Conservation (phyloP, 1,139 yeast species). For the Kodamaea arcana region DNA sequence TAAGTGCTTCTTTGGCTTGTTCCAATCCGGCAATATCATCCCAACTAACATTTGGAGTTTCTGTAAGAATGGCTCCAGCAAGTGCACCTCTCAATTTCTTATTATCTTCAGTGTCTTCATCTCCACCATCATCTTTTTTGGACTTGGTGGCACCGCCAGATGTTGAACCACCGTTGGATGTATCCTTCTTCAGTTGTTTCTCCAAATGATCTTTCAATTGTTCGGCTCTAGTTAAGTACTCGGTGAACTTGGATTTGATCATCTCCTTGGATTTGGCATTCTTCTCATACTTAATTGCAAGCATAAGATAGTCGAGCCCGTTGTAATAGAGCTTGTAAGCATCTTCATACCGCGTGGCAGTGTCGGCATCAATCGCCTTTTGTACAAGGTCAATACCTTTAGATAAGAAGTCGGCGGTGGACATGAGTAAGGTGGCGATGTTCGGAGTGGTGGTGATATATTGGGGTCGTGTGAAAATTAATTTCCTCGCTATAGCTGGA, state of each 20-base stretch:
- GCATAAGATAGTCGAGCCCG: conserved; percentile 92
- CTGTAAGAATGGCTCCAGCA: conserved; percentile 87
- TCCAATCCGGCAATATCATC: conserved; percentile 95
- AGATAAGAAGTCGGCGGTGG: conserved; percentile 74
- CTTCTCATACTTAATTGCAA: conserved; percentile 94
- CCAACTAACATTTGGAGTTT: conserved; percentile 93
- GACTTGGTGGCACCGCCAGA: conserved; percentile 56
- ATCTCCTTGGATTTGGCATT: conserved; percentile 85
- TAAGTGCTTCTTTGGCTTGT: conserved; percentile 90
- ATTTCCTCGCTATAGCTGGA: too few species aligned
- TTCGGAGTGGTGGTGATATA: conserved; percentile 17
- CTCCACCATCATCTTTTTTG: conserved; percentile 40
- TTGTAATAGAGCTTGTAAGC: conserved; percentile 91
- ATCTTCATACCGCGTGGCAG: conserved; percentile 85
- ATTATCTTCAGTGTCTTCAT: conserved; percentile 75
- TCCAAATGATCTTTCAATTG: conserved; percentile 88
- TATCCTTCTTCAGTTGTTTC: conserved; percentile 45
- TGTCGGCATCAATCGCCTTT: conserved; percentile 92
- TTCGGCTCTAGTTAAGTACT: conserved; percentile 89
- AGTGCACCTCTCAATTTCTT: conserved; percentile 88
- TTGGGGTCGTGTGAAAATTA: too few species aligned
- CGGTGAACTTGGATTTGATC: conserved; percentile 84
- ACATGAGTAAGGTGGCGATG: conserved; percentile 27
- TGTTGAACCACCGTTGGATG: conserved; percentile 45
- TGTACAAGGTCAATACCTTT: conserved; percentile 94